These are phyloP conservation scores for Pelargonium myrrhifolium DNA, from an alignment of 441 rosid genomes.

Conservation along the genomic window DNA sequence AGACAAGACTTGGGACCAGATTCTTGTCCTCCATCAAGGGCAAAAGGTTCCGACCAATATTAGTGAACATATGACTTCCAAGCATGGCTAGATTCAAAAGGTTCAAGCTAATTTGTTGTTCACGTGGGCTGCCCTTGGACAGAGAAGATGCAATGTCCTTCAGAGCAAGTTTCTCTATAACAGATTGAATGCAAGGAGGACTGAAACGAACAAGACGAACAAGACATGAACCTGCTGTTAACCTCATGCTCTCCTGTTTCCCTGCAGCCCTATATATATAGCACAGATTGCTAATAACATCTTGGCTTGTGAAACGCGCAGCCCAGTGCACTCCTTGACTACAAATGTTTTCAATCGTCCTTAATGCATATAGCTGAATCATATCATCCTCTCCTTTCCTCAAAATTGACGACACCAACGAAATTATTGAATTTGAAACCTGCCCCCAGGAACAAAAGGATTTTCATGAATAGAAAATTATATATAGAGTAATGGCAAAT, in stretches of 20 bases:
- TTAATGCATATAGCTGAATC: slow-evolving; percentile 89
- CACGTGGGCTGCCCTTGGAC: slow-evolving; percentile 75
- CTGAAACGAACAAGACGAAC: slow-evolving; percentile 89
- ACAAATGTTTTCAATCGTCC: slow-evolving; percentile 88
- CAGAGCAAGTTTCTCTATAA: slow-evolving; percentile 64
- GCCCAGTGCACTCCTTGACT: slow-evolving; percentile 90
- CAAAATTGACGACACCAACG: slow-evolving; percentile 76
- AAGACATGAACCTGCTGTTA: slow-evolving; percentile 94
- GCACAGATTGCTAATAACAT: slow-evolving; percentile 75
- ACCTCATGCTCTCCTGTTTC: slow-evolving; percentile 89
- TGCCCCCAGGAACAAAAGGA: slow-evolving; percentile 27
- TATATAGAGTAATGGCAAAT: slow-evolving; percentile 8
- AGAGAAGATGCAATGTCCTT: slow-evolving; percentile 78
- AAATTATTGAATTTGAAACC: slow-evolving; percentile 91
- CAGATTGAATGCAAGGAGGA: slow-evolving; percentile 63
- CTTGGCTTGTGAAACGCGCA: slow-evolving; percentile 84
- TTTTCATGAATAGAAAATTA: slow-evolving; percentile 9
- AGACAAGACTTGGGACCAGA: slow-evolving; percentile 58
- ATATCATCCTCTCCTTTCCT: slow-evolving; percentile 95
- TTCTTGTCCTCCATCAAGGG: slow-evolving; percentile 76
- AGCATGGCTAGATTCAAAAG: slow-evolving; percentile 76
- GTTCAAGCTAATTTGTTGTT: slow-evolving; percentile 87
- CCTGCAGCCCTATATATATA: slow-evolving; percentile 79
- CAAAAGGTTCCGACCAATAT: slow-evolving; percentile 67
- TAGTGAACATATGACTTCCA: slow-evolving; percentile 64